Evolutionary conservation across 768 basidiomycete genomes (phyloP), one percentile per base, ranked within the genome.

Genomic region (Trametes coccinea): DNA sequence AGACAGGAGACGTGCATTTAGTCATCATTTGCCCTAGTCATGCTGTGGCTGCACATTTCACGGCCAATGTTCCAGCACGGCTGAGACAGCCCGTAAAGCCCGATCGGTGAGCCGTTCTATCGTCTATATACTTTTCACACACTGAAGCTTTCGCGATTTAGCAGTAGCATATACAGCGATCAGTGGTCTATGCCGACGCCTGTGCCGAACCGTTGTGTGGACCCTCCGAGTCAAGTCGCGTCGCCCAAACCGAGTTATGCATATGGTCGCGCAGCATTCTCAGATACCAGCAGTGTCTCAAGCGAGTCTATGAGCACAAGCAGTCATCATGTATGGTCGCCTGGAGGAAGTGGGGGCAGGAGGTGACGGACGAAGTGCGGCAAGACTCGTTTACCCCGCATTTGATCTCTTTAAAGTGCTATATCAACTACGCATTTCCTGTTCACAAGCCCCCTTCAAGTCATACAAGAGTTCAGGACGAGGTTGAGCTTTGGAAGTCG

Each of bases 31-130:
- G 1, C 40, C 14, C 16, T 66, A 27, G 64, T 34, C 16, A 30
- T n/a, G 52, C 9, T 51, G 27, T 87, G 22, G 82, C 84, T 54
- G 76, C 82, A 2, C 78, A 83, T 51, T 57, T 83, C 17, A 30
- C 50, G 41, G 40, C 58, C 11, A 66, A 58, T 43, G 34, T 63
- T 8, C 47, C 50, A 39, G 31, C 56, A 10, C 60, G 56, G 47
- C 34, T 37, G 34, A 49, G 56, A 43, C 47, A 37, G 52, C 43
- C 48, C 13, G 45, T 40, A 17, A 50, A 56, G 34, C 31, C 48
- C 41, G 41, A 48, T n/a, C 53, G 59, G 60, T 60, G 22, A 39
- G 53, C 33, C 9, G 6, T 16, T 5, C 14, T 29, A 8, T 4
- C 0, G 8, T 16, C 5, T 11, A 7, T 30, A 2, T 22, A 4